Percentiles rank a stretch among this genome's conserved stretches.
phyloP scores from a whole-genome alignment of 2,329 filamentous ascomycete genomes.

The Rutstroemia sp. region DNA sequence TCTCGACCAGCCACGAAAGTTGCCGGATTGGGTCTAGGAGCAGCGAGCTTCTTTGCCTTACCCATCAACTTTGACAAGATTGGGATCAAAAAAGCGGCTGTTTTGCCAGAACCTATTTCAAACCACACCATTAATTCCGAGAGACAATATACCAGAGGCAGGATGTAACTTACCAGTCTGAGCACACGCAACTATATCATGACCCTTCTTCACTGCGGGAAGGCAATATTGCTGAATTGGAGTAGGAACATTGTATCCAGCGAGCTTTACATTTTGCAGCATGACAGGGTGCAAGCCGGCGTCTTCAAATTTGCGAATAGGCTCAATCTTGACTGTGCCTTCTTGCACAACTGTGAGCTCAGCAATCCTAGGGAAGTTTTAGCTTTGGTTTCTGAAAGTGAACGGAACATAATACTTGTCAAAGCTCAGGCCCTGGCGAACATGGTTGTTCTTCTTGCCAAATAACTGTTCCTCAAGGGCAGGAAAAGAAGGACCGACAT shows the following conservation, averaged over 20 bases:
- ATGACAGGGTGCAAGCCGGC: constrained; percentile 83
- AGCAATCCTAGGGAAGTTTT: constrained; percentile 38
- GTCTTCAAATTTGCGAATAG: constrained; percentile 55
- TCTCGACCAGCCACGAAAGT: constrained; percentile 44
- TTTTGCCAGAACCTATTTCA: constrained; percentile 84
- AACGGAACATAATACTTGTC: constrained; percentile 41
- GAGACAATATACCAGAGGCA: not conserved
- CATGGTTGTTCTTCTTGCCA: constrained; percentile 41
- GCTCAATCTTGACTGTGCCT: constrained; percentile 43
- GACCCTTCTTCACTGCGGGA: constrained; percentile 66
- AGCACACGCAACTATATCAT: constrained; percentile 82
- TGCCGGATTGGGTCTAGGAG: constrained; percentile 61
- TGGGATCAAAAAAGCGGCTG: constrained; percentile 83
- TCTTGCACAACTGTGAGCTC: constrained; percentile 51
- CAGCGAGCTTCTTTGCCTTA: constrained; percentile 82
- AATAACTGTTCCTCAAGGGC: constrained; percentile 75
- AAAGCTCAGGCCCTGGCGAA: constrained; percentile 53
- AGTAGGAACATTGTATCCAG: constrained; percentile 66
- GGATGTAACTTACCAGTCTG: constrained; percentile 67
- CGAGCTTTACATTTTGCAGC: constrained; percentile 66
- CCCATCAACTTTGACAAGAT: constrained; percentile 90
- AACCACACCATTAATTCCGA: not conserved
- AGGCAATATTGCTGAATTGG: constrained; percentile 83
- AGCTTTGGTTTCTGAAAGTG: constrained; percentile 17
- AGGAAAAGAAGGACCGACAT: constrained; percentile 65